Base-by-base conservation (phyloP, 768 basidiomycete species). In the Mrakia gelida region DNA sequence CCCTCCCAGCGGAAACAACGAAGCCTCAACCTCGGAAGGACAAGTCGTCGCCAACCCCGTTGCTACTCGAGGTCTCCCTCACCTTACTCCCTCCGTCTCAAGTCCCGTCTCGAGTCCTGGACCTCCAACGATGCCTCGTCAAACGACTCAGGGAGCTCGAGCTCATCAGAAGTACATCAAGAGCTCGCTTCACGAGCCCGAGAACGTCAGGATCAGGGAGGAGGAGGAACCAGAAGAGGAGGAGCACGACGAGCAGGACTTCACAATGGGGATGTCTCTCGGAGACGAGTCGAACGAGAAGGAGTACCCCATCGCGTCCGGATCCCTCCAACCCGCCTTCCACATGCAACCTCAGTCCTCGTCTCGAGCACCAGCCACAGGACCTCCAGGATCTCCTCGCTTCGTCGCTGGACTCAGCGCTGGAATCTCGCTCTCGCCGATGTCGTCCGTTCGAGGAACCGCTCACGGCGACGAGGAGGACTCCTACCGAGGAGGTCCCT, bases 391-490 rank as follows among this genome's bases (percentile, higher is more conserved):
- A 30, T 71, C 68, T 23, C 68, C 78, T n/a, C 67, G 38, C 11
- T 75, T 79, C 54, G 32, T 49, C 26, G 43, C 34, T 30, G 49
- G 41, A 28, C 26, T 73, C 65, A 61, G 61, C 13, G 63, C 71
- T 43, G 70, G 65, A 8, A 78, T 65, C 61, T 52, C 62, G 38
- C 59, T 61, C 54, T 79, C 78, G 49, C 78, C 78, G n/a, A 76
- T 79, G 74, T 79, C 78, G 21, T 79, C 78, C 15, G 28, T 79
- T 9, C 78, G 78, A 26, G 78, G 74, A 21, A 79, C 78, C 23
- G 78, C 74, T 26, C 28, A 75, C 59, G 78, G 75, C 26, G 78
- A 75, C n/a, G 78, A 79, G 18, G 63, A 70, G 11, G 65, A 61
- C 34, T 32, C 49, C 28, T 28, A 56, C 43, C 72, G n/a, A 49